Evolutionary conservation across 768 basidiomycete species (phyloP), one percentile per base, ranked within the genome.

Genomic region (Tylopilus vinaceipallidus): DNA sequence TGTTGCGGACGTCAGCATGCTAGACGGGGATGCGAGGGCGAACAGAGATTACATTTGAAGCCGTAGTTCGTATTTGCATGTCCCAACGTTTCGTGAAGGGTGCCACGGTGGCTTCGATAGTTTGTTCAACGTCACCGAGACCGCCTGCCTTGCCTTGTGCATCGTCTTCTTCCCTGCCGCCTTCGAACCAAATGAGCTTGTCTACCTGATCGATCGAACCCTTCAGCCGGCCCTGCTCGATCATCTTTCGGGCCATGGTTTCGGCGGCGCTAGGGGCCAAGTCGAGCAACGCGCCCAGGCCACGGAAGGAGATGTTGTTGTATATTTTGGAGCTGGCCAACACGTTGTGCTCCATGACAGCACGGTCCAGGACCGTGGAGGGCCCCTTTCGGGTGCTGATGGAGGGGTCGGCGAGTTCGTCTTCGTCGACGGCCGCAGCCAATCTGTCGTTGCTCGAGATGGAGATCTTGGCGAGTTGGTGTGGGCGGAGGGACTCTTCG

Each of bases 301-400:
- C 97, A 23, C 80, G 75, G 71, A 98, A 98, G 23, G 92, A 91
- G 72, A 99, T 97, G 61, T 98, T 98, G 66, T 91, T 93, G 67
- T 98, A 99, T 44, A 98, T 93, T 61, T 94, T 91, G 3, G 94
- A 95, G 67, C 93, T 94, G 4, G 95, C 93, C 53, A 98, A 81
- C 10, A 99, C 77, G 68, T 99, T 99, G 71, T 99, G 97, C 66
- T 99, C 97, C 87, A 98, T 91, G 39, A 99, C 94, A 6, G 97
- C 97, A 39, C 95, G 83, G 67, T 98, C 97, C 36, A 99, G 79
- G 17, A 99, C 95, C 10, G 95, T 98, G 6, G 91, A 86, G 3
- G 97, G 95, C 2, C 94, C 95, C 35, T 87, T 91, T 54, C 94
- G 81, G 33, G 81, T 90, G 70, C 87, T 90, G 14, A 77, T 71